Percentiles rank a stretch among this genome's conserved stretches.
Evolutionary conservation across 345 rosid species (phyloP).

Genomic region (Balakata baccata): DNA sequence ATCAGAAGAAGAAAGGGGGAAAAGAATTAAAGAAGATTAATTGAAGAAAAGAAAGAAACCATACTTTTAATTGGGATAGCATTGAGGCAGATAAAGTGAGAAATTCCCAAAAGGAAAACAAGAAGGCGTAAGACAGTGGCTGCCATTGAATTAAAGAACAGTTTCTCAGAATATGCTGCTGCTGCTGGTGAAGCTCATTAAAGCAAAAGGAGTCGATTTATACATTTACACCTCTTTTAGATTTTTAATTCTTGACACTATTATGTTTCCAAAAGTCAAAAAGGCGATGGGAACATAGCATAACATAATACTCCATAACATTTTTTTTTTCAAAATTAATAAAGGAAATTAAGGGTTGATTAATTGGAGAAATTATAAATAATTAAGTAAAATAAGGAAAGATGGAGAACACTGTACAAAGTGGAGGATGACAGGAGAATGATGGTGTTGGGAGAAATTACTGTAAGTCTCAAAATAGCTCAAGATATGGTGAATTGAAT

Average conservation of each 20-base stretch:
- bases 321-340: too few species aligned
- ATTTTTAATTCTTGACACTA: background rate
- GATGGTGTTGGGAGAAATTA: slow-evolving; percentile 13
- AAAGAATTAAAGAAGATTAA: background rate
- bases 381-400: slow-evolving; percentile 10
- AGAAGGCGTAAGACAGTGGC: slow-evolving; percentile 5
- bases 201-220: slow-evolving; percentile 9
- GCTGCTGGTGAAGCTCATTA: background rate
- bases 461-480: too few species aligned
- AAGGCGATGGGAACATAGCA: slow-evolving; percentile 14
- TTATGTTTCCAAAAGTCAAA: slow-evolving; percentile 20
- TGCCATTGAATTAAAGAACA: slow-evolving; percentile 10
- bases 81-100: slow-evolving; percentile 7
- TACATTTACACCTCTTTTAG: slow-evolving; percentile 6
- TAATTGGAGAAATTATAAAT: slow-evolving; percentile 16
- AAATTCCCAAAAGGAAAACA: slow-evolving; percentile 10
- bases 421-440: slow-evolving; percentile 39
- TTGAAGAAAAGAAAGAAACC: background rate
- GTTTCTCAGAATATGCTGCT: too few species aligned
- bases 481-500: too few species aligned
- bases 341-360: background rate
- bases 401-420: slow-evolving; percentile 29
- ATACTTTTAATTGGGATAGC: slow-evolving; percentile 28
- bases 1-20: background rate
- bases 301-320: background rate